These are phyloP conservation scores for Tricholoma flavovirens DNA, from an alignment of 768 basidiomycete genomes.

Conservation along the genomic window DNA sequence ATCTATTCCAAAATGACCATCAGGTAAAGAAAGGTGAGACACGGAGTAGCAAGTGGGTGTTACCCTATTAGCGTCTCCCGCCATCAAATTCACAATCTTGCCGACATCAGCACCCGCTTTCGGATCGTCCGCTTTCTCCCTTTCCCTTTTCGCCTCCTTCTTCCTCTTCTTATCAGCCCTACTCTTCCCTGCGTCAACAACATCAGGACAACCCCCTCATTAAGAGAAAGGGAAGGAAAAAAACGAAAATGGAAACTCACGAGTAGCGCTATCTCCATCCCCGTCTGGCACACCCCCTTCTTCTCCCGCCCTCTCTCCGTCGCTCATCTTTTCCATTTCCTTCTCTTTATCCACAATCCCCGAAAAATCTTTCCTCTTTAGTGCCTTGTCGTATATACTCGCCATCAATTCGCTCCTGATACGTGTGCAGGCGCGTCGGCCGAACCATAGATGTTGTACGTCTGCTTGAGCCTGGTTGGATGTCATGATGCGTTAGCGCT, in stretches of 20 bases:
- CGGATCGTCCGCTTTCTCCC: conserved; percentile 44
- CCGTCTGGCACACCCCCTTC: conserved; percentile 32
- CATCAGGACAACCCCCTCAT: neutral
- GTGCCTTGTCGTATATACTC: conserved; percentile 81
- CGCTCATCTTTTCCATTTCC: conserved; percentile 22
- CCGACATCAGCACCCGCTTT: conserved; percentile 81
- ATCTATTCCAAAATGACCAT: conserved; percentile 23
- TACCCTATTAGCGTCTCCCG: conserved; percentile 63
- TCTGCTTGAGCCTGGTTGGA: conserved; percentile 51
- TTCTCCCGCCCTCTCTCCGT: conserved; percentile 42
- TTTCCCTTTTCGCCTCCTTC: conserved; percentile 32
- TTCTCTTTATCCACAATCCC: conserved; percentile 57
- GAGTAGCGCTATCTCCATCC: neutral
- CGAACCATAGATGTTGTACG: conserved; percentile 73
- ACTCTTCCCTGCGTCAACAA: neutral
- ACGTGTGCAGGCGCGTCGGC: conserved; percentile 67
- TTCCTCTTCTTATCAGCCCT: conserved; percentile 4
- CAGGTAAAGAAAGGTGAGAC: neutral
- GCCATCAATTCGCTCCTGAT: conserved; percentile 80
- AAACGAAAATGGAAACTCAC: neutral
- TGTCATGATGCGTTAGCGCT: neutral
- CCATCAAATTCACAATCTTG: conserved; percentile 89
- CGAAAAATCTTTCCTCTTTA: conserved; percentile 79
- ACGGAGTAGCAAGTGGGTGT: conserved; percentile 4
- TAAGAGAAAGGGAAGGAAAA: neutral